Evolutionary conservation across 768 basidiomycete species (phyloP), one percentile per base, ranked within the genome.

Genomic region (Tricholoma furcatifolium): DNA sequence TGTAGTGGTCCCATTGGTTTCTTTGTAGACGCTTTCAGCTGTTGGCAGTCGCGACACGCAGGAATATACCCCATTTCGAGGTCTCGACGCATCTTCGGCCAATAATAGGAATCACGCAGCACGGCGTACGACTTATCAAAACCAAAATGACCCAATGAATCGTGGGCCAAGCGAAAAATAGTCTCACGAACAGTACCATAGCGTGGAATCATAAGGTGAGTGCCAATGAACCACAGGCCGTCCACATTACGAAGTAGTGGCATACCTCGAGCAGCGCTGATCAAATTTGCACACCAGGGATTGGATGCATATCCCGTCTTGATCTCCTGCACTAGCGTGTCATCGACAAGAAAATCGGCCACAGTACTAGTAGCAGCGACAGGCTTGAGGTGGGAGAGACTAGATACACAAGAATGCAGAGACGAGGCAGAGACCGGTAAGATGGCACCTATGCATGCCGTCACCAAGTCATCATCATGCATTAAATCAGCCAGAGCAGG

Each of bases 71-170:
- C 34, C 9, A 20, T 5, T 27, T 51, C 35, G 8, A 60, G 42
- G 41, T 60, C 49, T 12, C 34, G 34, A 50, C 68, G 53, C 73
- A 75, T 74, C 30, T 67, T 62, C 20, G 65, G 65, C 70, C 69
- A 67, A 42, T 66, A 73, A 50, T 62, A 74, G 1, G 62, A 55
- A 0, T 58, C 31, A 0, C 58, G 23, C 0, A 74, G 44, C 0
- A 57, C 5, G 0, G 38, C 60, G 45, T 70, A 71, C 0, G 61
- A 53, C 51, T 76, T 71, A 14, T 63, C 51, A 17, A 63, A 61
- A 0, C 74, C 66, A 46, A 76, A 71, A 58, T 74, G 68, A 0
- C 70, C 69, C 0, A 67, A 47, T 0, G 48, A 23, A 47, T 72
- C 62, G 42, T 72, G 72, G 0, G 65, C 67, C 2, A 70, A 44